A percentile compares a stretch with the other conserved stretches of the same genome.
phyloP scores from a whole-genome alignment of 177 flowering plant species.

The Tripterygium wilfordii region DNA sequence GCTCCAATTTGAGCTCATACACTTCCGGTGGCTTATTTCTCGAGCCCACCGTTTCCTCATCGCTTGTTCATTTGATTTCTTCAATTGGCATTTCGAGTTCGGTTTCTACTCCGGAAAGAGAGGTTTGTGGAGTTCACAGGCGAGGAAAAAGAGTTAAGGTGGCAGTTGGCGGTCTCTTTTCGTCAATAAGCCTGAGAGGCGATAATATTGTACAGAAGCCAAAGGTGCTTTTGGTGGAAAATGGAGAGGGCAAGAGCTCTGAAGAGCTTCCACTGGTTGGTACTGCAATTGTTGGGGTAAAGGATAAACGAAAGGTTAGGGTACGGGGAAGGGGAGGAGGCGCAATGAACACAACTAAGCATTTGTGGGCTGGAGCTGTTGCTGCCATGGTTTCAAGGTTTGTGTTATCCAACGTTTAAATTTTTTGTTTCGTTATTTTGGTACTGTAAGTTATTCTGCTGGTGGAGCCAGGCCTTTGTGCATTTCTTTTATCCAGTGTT shows the following conservation, averaged over 20 bases:
- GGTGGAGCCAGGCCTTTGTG: no score
- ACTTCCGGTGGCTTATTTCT: background rate
- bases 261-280: background rate
- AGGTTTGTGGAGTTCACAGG: background rate
- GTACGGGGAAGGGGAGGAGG: slow-evolving; percentile 17
- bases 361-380: slow-evolving; percentile 93
- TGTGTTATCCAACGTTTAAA: slow-evolving; percentile 6
- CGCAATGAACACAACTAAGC: slow-evolving; percentile 75
- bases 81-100: slow-evolving; percentile 1
- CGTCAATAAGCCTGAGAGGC: slow-evolving; percentile 31
- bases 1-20: background rate
- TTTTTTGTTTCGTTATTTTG: no score
- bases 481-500: no score
- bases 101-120: slow-evolving; percentile 1
- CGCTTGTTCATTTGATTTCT: background rate
- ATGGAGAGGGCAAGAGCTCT: no score
- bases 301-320: slow-evolving; percentile 18
- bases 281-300: slow-evolving; percentile 6
- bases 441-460: no score
- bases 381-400: slow-evolving; percentile 97
- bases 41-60: background rate
- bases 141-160: background rate
- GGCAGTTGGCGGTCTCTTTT: slow-evolving; percentile 11
- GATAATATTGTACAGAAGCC: slow-evolving; percentile 15
- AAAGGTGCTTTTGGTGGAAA: slow-evolving; percentile 8